Evolutionary conservation across 148 eudicot species (phyloP).

Genomic region (Bassia scoparia): DNA sequence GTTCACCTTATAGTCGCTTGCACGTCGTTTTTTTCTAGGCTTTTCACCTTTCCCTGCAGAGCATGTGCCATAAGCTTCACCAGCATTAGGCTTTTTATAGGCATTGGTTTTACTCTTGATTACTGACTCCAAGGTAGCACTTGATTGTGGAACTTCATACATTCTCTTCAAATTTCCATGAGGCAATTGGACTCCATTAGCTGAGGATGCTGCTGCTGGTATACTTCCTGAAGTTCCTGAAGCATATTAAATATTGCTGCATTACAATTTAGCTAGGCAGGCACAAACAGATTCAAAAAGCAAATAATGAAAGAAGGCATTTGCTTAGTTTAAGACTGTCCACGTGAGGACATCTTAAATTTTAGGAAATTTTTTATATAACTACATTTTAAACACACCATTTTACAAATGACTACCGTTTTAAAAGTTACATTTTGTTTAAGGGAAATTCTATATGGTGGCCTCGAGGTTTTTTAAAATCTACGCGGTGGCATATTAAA

Average conservation of each 20-base stretch:
- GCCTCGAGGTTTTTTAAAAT: too few relatives aligned
- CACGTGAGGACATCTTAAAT: background rate
- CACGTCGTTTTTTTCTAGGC: slow-evolving; percentile 32
- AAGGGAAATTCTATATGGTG: too few relatives aligned
- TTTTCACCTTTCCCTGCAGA: slow-evolving; percentile 29
- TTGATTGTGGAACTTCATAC: slow-evolving; percentile 19
- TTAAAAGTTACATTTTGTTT: too few relatives aligned
- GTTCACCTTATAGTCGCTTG: slow-evolving; percentile 20
- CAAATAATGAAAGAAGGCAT: background rate
- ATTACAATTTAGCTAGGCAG: background rate
- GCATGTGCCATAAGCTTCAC: slow-evolving; percentile 27
- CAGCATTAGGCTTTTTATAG: slow-evolving; percentile 26
- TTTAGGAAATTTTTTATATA: too few relatives aligned
- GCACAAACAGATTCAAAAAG: background rate
- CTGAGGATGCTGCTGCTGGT: slow-evolving; percentile 24
- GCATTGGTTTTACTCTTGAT: slow-evolving; percentile 30
- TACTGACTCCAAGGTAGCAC: slow-evolving; percentile 31
- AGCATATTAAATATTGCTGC: background rate
- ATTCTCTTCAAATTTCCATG: slow-evolving; percentile 8
- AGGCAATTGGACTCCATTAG: slow-evolving; percentile 17
- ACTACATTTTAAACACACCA: too few relatives aligned
- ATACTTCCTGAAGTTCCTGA: slow-evolving; percentile 22
- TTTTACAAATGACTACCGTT: too few relatives aligned
- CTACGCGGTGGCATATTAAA: too few relatives aligned
- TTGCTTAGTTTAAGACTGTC: background rate